phyloP scores from a whole-genome alignment of 75 land plant genomes.

The Pinus taeda region DNA sequence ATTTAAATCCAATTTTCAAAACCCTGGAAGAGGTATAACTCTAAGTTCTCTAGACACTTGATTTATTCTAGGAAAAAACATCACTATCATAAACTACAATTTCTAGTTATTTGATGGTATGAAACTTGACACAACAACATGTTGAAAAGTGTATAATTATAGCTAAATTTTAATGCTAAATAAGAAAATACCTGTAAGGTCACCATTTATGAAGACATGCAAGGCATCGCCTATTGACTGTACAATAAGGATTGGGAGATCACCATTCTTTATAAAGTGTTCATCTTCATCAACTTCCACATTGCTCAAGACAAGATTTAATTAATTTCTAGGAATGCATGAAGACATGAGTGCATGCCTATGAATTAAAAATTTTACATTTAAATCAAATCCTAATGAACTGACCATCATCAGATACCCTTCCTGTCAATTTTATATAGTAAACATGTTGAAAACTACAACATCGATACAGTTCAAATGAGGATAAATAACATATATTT shows the following conservation, averaged over 20 bases:
- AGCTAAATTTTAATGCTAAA: background rate
- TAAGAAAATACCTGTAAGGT: constrained; percentile 44
- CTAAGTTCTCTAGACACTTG: background rate
- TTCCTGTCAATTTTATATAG: background rate
- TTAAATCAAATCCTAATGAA: background rate
- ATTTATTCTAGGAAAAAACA: background rate
- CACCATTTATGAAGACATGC: constrained; percentile 81
- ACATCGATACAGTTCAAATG: background rate
- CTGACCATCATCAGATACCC: background rate
- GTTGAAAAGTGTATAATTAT: background rate
- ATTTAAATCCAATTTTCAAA: background rate
- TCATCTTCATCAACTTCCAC: constrained; percentile 63
- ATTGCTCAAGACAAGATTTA: constrained; percentile 25
- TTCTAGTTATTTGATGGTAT: background rate
- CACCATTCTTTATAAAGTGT: constrained; percentile 46
- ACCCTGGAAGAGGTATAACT: background rate
- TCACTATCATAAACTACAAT: background rate
- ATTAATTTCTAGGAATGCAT: background rate
- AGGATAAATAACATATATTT: too few species aligned
- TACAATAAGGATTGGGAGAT: constrained; percentile 47
- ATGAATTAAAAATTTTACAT: background rate
- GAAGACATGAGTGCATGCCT: background rate
- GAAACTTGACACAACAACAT: background rate
- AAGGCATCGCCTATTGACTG: constrained; percentile 73
- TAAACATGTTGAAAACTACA: background rate